Conservation (phyloP, 805 yeast genomes). For the Barnettozyma californica region DNA sequence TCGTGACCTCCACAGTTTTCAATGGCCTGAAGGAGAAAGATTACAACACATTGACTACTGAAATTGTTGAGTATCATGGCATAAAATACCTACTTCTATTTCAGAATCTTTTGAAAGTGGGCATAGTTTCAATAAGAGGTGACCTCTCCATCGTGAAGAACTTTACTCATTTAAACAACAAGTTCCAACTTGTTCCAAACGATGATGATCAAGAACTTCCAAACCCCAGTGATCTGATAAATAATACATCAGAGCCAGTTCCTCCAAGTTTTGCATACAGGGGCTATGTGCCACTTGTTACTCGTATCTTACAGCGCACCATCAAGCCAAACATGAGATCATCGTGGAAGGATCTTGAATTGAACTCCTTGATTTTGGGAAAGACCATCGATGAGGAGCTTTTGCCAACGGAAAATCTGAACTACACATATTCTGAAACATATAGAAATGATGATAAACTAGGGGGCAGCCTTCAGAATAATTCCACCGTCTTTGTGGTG, state of each 20-base stretch:
- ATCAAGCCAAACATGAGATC: slow-evolving; percentile 37
- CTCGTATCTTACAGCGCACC: slow-evolving; percentile 60
- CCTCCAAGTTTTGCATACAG: slow-evolving; percentile 64
- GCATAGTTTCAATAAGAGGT: slow-evolving; percentile 32
- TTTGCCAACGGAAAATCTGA: slow-evolving; percentile 11
- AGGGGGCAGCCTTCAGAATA: slow-evolving; percentile 18
- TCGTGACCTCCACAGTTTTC: slow-evolving; percentile 55
- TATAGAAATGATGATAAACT: slow-evolving; percentile 9
- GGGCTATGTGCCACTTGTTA: slow-evolving; percentile 73
- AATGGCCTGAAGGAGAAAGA: slow-evolving; percentile 69
- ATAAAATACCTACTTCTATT: slow-evolving; percentile 42
- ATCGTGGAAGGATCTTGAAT: slow-evolving; percentile 35
- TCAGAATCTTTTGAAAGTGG: slow-evolving; percentile 43
- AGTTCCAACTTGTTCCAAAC: slow-evolving; percentile 46
- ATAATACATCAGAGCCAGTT: slow-evolving; percentile 30
- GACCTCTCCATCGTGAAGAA: slow-evolving; percentile 32
- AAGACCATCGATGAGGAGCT: slow-evolving; percentile 27
- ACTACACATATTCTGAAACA: slow-evolving; percentile 7
- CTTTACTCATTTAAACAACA: slow-evolving; percentile 29
- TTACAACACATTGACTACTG: slow-evolving; percentile 46
- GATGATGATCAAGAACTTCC: slow-evolving; percentile 10
- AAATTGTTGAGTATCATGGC: slow-evolving; percentile 62
- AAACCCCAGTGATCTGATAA: neutral
- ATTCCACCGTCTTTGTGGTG: slow-evolving; percentile 39
- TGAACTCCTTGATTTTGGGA: slow-evolving; percentile 32